Evolutionary conservation across 1,284 basidiomycete species (phyloP), one percentile per base, ranked within the genome.

Genomic region (Apiotrichum mycotoxinovorans): DNA sequence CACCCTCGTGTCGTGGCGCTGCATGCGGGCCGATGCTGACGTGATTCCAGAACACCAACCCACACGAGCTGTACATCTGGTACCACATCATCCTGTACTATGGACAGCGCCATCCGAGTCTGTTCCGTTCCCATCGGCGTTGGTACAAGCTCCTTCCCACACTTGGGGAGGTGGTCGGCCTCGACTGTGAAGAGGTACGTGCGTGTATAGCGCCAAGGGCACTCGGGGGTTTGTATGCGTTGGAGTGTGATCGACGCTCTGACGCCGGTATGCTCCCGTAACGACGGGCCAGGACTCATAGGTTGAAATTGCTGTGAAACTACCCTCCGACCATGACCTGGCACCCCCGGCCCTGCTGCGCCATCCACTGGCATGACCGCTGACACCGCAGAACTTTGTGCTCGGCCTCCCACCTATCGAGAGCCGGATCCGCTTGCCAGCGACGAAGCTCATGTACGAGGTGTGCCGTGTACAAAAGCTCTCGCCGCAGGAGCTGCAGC

Each of bases 391-490:
- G 67, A 66, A 62, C 30, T 74, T 71, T 50, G 66, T 72, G 2
- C 58, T 69, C 25, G 75, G 76, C 37, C 63, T 76, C 14, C 68
- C 73, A 22, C 86, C 88, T 4, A 91, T 93, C 60, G 91, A 93
- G 73, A 86, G 84, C 18, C 87, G 88, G 64, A 75, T 94, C 35
- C 80, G 88, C 63, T 79, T 84, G 55, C 80, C 92, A 30, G 83
- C 87, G 18, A 83, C 91, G 4, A 81, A 81, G 58, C 76, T 96
- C 40, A 80, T 97, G 58, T 97, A 95, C 68, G 91, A 97, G 75
- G 87, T 95, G 10, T 93, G 89, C 72, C 82, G 91, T 45, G 87
- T 94, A 51, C 91, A 94, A 73, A 91, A 88, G 66, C 77, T 95
- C 54, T 84, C 85, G 11, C 70, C 83, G 27, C 79, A 82, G 42